phyloP scores from a whole-genome alignment of 306 rosid genomes.

The Coriaria nepalensis region DNA sequence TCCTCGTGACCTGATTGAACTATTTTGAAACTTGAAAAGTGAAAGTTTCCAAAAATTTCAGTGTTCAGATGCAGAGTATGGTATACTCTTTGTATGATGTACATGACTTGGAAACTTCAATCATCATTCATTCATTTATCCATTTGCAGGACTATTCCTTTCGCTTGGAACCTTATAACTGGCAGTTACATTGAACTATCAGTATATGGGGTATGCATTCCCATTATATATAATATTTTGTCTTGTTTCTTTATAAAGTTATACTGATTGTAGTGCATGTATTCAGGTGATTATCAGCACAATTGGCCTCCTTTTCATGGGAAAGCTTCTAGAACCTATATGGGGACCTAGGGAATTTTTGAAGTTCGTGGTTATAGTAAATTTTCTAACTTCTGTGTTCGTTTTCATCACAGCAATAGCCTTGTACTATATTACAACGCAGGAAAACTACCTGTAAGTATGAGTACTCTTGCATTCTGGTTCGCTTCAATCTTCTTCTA shows the following conservation, averaged over 20 bases:
- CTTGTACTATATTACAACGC: slow-evolving; percentile 58
- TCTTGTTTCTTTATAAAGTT: slow-evolving; percentile 2
- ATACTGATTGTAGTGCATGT: slow-evolving; percentile 6
- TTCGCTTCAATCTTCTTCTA: slow-evolving; percentile 8
- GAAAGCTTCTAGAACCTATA: slow-evolving; percentile 87
- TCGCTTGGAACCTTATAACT: slow-evolving; percentile 81
- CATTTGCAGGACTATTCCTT: slow-evolving; percentile 77
- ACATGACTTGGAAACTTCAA: background rate
- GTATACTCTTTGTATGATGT: background rate
- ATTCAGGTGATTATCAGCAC: slow-evolving; percentile 51
- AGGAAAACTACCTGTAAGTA: slow-evolving; percentile 80
- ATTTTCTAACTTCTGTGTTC: slow-evolving; percentile 59
- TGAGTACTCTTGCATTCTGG: slow-evolving; percentile 1
- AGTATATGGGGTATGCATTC: slow-evolving; percentile 51
- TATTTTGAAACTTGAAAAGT: background rate
- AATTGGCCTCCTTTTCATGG: slow-evolving; percentile 63
- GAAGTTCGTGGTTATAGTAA: slow-evolving; percentile 79
- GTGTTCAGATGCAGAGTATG: background rate
- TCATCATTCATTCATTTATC: slow-evolving; percentile 6
- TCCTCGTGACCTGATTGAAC: no score
- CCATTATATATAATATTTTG: slow-evolving; percentile 7
- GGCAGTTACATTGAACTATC: slow-evolving; percentile 79
- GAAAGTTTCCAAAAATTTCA: no score
- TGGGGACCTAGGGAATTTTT: slow-evolving; percentile 92
- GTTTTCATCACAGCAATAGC: slow-evolving; percentile 80